phyloP scores from a whole-genome alignment of 2,329 filamentous ascomycete genomes.

The Aspergillus sojae region DNA sequence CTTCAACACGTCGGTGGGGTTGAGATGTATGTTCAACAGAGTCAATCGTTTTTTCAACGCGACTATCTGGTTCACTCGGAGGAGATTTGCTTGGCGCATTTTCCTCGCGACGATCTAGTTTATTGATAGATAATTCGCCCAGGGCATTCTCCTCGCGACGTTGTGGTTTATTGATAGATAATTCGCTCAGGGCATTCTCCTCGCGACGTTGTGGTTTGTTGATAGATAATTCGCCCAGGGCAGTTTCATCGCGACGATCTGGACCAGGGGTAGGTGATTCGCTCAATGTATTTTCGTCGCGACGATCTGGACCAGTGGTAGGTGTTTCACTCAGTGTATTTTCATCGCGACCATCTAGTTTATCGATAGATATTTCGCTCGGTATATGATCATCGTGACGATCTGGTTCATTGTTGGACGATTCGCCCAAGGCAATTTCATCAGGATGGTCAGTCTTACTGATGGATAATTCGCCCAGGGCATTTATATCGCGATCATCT shows the following conservation, averaged over 20 bases:
- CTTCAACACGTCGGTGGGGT: background rate
- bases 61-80: background rate
- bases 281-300: background rate
- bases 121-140: background rate
- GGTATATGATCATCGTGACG: background rate
- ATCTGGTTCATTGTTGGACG: background rate
- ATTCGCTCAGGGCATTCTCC: background rate
- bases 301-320: background rate
- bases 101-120: background rate
- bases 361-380: background rate
- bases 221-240: background rate
- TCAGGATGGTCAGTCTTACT: background rate
- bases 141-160: background rate
- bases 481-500: background rate
- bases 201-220: background rate
- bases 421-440: background rate
- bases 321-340: background rate
- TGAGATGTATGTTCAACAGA: background rate
- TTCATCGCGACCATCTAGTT: background rate
- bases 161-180: background rate
- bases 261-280: background rate
- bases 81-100: background rate
- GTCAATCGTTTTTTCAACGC: background rate
- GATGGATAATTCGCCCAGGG: background rate
- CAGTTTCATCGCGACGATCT: background rate